Evolutionary conservation across 495 filamentous ascomycete genomes (phyloP), one percentile per base, ranked within the genome.

Genomic region (Penicillium crystallinum): DNA sequence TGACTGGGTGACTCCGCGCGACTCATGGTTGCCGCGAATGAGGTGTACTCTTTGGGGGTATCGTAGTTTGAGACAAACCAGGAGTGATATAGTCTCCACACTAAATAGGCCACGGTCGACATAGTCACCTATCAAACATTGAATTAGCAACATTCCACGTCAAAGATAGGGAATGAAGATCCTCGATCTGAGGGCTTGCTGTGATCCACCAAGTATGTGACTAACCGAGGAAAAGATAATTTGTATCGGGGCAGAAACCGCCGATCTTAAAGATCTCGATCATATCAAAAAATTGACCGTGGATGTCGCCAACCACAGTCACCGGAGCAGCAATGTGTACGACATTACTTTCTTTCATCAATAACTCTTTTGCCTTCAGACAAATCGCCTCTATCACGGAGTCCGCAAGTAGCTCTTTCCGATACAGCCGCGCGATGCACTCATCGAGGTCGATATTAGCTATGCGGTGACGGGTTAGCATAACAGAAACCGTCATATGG

Each of bases 291-390:
- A 98, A 98, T 72, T 98, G 93, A 15, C 93, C 93, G 70, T 98
- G 93, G 59, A 98, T 98, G 63, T 98, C 93, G 54, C 93, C 93
- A 7, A 98, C 95, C 2, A 98, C 93, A n/a, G 93, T 98, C 36
- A 98, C 89, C 7, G 93, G 93, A 14, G 93, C 91, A 49, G 84
- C 83, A 53, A 98, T 95, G 66, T 98, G 93, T 37, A 98, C 93
- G 43, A 98, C 93, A 76, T 98, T 98, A 78, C 92, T 97, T 81
- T 98, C 93, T 67, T 93, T 95, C 93, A 98, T 98, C 55, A 98
- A 78, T 49, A 97, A 79, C 71, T 98, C 93, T 58, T 98, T 98
- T 11, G 95, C 90, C 69, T 98, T 98, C 62, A 93, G 91, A 69
- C 93, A 98, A 83, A 98, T 95, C 62, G 95, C 93, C 73, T 98